These are phyloP conservation scores for Craterostigma plantagineum DNA, from an alignment of 257 asterid genomes.

Conservation along the genomic window DNA sequence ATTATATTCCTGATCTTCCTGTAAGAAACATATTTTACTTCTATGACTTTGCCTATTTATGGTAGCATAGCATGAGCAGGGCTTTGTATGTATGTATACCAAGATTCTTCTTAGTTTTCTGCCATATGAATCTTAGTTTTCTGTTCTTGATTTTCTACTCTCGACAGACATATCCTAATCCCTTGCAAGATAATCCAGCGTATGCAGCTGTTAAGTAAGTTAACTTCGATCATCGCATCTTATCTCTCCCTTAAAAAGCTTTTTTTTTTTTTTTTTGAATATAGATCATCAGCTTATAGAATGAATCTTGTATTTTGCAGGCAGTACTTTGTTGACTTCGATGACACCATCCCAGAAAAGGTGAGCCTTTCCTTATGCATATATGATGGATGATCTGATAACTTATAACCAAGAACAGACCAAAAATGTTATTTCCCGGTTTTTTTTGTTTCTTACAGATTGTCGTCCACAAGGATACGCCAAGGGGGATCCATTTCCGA, in stretches of 20 bases:
- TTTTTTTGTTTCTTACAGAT: constrained; percentile 17
- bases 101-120: too few species aligned
- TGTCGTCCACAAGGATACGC: constrained; percentile 68
- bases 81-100: background rate
- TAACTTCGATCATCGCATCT: background rate
- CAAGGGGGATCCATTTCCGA: constrained; percentile 75
- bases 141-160: background rate
- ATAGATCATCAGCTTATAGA: background rate
- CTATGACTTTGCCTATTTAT: background rate
- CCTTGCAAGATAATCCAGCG: constrained; percentile 72
- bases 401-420: too few species aligned
- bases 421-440: background rate
- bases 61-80: background rate
- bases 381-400: background rate
- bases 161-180: constrained; percentile 75
- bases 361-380: constrained; percentile 15
- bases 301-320: constrained; percentile 20
- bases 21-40: constrained; percentile 13
- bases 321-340: constrained; percentile 74
- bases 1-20: constrained; percentile 36
- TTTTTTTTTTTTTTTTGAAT: background rate
- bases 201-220: constrained; percentile 67
- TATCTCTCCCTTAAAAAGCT: background rate
- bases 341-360: constrained; percentile 71
- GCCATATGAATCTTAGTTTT: constrained; percentile 4